Evolutionary conservation across 2,329 filamentous ascomycete genomes (phyloP).

Genomic region (Tolypocladium tropicale): DNA sequence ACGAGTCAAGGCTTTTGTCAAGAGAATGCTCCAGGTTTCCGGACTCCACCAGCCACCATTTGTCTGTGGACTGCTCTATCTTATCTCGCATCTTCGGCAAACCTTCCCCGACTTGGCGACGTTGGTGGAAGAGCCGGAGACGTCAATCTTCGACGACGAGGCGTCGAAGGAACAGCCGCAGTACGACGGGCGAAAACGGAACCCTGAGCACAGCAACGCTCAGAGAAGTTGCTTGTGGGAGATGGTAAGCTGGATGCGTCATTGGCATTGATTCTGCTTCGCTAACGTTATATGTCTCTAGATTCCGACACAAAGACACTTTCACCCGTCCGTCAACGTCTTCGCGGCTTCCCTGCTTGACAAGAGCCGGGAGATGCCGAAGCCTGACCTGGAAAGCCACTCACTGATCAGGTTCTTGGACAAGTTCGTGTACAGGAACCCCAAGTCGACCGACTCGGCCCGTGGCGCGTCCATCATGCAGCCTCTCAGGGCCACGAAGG

Average conservation of each 20-base stretch:
- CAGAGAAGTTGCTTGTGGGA: slow-evolving; percentile 92
- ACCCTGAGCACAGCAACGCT: slow-evolving; percentile 89
- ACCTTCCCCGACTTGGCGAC: slow-evolving; percentile 73
- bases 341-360: slow-evolving; percentile 65
- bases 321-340: slow-evolving; percentile 84
- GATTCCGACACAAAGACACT: slow-evolving; percentile 50
- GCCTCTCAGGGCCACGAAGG: slow-evolving; percentile 51
- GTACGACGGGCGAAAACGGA: slow-evolving; percentile 85
- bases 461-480: slow-evolving; percentile 95
- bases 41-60: slow-evolving; percentile 88
- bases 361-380: slow-evolving; percentile 63
- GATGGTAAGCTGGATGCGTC: slow-evolving; percentile 42
- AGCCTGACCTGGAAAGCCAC: slow-evolving; percentile 83
- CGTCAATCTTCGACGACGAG: slow-evolving; percentile 54
- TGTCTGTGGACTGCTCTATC: slow-evolving; percentile 82
- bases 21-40: slow-evolving; percentile 80
- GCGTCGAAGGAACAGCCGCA: slow-evolving; percentile 30
- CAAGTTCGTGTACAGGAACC: slow-evolving; percentile 95
- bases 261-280: background rate
- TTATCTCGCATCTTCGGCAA: slow-evolving; percentile 69
- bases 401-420: slow-evolving; percentile 93
- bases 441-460: slow-evolving; percentile 57
- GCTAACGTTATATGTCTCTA: slow-evolving; percentile 9
- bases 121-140: slow-evolving; percentile 72
- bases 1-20: slow-evolving; percentile 90